phyloP scores from a whole-genome alignment of 129 eudicot species.

The Silybum marianum region DNA sequence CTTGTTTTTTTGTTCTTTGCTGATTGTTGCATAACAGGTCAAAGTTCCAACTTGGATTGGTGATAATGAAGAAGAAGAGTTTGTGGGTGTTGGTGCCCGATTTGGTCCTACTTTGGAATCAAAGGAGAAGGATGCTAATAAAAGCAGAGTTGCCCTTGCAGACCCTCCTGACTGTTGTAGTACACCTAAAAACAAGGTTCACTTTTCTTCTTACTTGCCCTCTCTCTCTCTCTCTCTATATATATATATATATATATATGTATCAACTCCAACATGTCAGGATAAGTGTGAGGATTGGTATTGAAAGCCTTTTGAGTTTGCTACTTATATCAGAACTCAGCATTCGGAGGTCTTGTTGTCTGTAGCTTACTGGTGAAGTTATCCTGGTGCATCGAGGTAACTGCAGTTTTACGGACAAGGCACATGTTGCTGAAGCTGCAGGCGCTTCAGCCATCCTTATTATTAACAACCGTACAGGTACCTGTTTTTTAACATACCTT shows the following conservation, averaged over 20 bases:
- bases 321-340: conserved; percentile 43
- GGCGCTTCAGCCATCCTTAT: conserved; percentile 95
- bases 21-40: conserved; percentile 54
- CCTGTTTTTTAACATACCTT: conserved; percentile 3
- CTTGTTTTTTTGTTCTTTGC: conserved; percentile 17
- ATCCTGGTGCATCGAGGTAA: conserved; percentile 97
- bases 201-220: background rate
- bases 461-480: conserved; percentile 82
- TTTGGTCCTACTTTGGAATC: conserved; percentile 97
- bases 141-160: conserved; percentile 76
- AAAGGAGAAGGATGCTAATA: conserved; percentile 90
- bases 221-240: background rate
- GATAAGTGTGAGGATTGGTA: conserved; percentile 21
- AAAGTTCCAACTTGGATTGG: conserved; percentile 91
- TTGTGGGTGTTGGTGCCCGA: conserved; percentile 98
- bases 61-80: conserved; percentile 69
- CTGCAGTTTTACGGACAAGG: conserved; percentile 93
- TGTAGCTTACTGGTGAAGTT: conserved; percentile 95
- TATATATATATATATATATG: too few relatives aligned
- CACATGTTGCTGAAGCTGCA: conserved; percentile 94
- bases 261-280: conserved; percentile 3
- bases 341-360: conserved; percentile 41
- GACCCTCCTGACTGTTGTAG: conserved; percentile 99
- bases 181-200: conserved; percentile 83
- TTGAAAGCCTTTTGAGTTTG: conserved; percentile 32